These are phyloP conservation scores for Pyrus betulifolia DNA, from an alignment of 306 rosid genomes.

Conservation along the genomic window DNA sequence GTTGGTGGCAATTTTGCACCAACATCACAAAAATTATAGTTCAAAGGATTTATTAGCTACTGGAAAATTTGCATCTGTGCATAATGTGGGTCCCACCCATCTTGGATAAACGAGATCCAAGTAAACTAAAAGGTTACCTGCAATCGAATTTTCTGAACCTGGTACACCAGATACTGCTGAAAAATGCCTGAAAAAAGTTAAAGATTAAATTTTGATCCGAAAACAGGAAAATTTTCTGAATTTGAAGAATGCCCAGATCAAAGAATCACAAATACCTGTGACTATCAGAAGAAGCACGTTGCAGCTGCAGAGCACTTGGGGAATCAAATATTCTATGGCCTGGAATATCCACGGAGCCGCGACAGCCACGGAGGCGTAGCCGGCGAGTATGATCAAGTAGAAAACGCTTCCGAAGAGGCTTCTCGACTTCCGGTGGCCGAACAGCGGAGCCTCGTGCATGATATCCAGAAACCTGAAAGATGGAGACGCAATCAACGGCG, in stretches of 20 bases:
- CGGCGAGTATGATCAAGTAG: constrained; percentile 58
- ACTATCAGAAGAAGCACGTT: constrained; percentile 68
- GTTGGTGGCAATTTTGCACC: neutral
- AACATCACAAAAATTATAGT: neutral
- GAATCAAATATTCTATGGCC: constrained; percentile 30
- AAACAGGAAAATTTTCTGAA: neutral
- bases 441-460: constrained; percentile 87
- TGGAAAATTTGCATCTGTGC: neutral
- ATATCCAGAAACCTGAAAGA: constrained; percentile 75
- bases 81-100: neutral
- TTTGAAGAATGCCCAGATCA: neutral
- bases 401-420: constrained; percentile 72
- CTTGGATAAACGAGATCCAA: neutral
- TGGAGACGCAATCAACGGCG: neutral
- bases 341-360: constrained; percentile 75
- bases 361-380: constrained; percentile 59
- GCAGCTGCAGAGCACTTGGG: constrained; percentile 76
- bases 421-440: constrained; percentile 82
- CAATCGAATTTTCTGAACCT: constrained; percentile 92
- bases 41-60: neutral
- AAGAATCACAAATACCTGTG: constrained; percentile 49
- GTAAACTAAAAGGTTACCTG: constrained; percentile 46
- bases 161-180: constrained; percentile 93
- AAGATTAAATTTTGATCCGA: neutral
- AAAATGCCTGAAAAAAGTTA: constrained; percentile 60